These are phyloP conservation scores for Trichoderma sp. DNA, from an alignment of 2,329 filamentous ascomycete genomes.

Conservation along the genomic window DNA sequence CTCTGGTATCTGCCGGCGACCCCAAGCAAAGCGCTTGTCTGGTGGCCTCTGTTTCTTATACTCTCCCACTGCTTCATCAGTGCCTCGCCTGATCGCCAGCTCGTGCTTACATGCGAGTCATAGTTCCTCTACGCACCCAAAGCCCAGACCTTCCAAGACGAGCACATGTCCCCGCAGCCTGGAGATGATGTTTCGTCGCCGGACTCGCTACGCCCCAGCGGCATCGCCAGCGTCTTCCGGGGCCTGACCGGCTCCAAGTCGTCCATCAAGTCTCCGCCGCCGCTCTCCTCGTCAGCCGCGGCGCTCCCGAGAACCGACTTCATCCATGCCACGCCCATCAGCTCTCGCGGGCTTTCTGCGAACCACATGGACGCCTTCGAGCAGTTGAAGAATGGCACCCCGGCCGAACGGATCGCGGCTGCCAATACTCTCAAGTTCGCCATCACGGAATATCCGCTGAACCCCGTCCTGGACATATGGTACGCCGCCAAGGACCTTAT, in stretches of 20 bases:
- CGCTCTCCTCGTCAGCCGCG: constrained; percentile 45
- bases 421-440: constrained; percentile 59
- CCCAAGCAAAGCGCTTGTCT: not conserved
- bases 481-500: constrained; percentile 67
- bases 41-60: not conserved
- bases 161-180: constrained; percentile 62
- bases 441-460: constrained; percentile 61
- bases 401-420: constrained; percentile 58
- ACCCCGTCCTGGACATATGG: constrained; percentile 65
- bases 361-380: constrained; percentile 59
- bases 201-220: constrained; percentile 58
- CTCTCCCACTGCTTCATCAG: not conserved
- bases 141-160: constrained; percentile 38
- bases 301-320: constrained; percentile 50
- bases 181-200: constrained; percentile 59
- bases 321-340: constrained; percentile 46
- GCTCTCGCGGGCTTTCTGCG: constrained; percentile 50
- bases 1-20: not conserved
- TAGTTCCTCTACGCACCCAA: constrained; percentile 27
- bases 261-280: constrained; percentile 53
- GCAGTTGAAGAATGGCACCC: constrained; percentile 55
- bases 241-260: constrained; percentile 59
- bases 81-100: not conserved
- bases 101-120: constrained; percentile 19
- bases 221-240: constrained; percentile 65